These are phyloP conservation scores for Cantharellus anzutake DNA, from an alignment of 768 basidiomycete genomes.

Conservation along the genomic window DNA sequence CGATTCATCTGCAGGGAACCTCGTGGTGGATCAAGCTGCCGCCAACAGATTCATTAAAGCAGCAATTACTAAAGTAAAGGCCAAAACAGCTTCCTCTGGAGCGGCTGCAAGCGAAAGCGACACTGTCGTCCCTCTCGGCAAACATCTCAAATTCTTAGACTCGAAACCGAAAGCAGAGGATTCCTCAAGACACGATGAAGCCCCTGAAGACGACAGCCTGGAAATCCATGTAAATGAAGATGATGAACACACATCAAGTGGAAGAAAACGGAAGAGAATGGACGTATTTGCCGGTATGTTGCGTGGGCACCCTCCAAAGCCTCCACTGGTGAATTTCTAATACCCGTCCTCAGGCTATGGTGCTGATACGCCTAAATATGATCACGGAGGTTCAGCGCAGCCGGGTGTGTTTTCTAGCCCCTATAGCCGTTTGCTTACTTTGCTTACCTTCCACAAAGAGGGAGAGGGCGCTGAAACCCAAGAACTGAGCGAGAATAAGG, in stretches of 20 bases:
- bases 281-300: background rate
- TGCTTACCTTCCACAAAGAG: background rate
- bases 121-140: background rate
- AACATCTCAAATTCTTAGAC: background rate
- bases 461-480: background rate
- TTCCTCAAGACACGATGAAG: background rate
- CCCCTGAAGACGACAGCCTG: background rate
- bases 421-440: background rate
- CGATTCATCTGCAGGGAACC: background rate
- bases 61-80: background rate
- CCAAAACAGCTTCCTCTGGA: background rate
- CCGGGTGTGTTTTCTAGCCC: background rate
- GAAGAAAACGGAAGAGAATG: background rate
- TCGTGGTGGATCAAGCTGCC: background rate
- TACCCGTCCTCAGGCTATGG: background rate
- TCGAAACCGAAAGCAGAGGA: background rate
- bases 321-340: background rate
- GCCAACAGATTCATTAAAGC: background rate
- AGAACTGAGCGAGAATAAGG: no score
- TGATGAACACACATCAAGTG: background rate
- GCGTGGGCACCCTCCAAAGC: background rate
- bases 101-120: background rate
- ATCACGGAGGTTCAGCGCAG: background rate
- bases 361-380: background rate
- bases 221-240: background rate